Evolutionary conservation across 768 basidiomycete species (phyloP).

Genomic region (Podaxis pistillaris): DNA sequence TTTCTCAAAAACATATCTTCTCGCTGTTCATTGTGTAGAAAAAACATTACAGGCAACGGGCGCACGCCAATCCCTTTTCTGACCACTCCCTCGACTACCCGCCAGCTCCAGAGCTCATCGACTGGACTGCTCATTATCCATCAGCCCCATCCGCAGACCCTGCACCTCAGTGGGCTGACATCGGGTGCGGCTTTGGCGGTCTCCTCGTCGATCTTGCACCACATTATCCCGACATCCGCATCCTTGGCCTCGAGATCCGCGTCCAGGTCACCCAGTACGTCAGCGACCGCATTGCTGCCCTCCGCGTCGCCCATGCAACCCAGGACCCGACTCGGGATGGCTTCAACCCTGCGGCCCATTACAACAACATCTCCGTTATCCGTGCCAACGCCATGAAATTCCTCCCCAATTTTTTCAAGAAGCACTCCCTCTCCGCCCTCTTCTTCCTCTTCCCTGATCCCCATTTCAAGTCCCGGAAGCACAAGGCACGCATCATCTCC

Average conservation of each 20-base stretch:
- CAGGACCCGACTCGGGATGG: slow-evolving; percentile 18
- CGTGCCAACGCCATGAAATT: slow-evolving; percentile 99
- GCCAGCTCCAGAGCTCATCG: slow-evolving; percentile 64
- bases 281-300: slow-evolving; percentile 88
- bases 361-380: slow-evolving; percentile 89
- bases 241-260: slow-evolving; percentile 98
- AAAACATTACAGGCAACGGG: slow-evolving; percentile 81
- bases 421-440: slow-evolving; percentile 85
- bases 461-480: slow-evolving; percentile 96
- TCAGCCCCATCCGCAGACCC: not conserved
- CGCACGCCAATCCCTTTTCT: slow-evolving; percentile 85
- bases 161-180: slow-evolving; percentile 74
- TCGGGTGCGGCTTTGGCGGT: slow-evolving; percentile 98
- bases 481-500: slow-evolving; percentile 98
- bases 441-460: slow-evolving; percentile 99
- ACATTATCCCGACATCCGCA: slow-evolving; percentile 85
- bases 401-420: slow-evolving; percentile 91
- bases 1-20: not conserved
- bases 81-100: slow-evolving; percentile 91
- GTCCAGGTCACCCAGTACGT: slow-evolving; percentile 97
- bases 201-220: slow-evolving; percentile 87
- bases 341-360: slow-evolving; percentile 36
- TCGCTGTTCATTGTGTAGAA: slow-evolving; percentile 44
- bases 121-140: slow-evolving; percentile 87
- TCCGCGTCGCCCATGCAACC: slow-evolving; percentile 62